A percentile compares a stretch with the other conserved stretches of the same genome.
Conservation (phyloP, 495 filamentous ascomycete species). For the Parathielavia hyrcaniae region DNA sequence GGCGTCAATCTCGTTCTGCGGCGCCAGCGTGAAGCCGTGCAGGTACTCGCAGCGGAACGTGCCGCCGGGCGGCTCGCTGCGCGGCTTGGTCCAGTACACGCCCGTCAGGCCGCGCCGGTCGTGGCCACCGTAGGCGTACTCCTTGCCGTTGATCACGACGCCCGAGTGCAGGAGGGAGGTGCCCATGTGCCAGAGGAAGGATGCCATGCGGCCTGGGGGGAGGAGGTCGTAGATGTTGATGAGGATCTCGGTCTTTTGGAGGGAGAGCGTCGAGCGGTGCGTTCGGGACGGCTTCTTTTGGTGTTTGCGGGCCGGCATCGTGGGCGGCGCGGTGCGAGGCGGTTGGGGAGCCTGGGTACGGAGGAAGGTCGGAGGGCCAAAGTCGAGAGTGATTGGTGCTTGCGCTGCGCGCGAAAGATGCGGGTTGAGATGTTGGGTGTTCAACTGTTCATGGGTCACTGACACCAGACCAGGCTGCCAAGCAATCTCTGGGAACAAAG, state of each 20-base stretch:
- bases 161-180: constrained; percentile 69
- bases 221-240: constrained; percentile 68
- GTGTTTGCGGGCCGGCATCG: constrained; percentile 16
- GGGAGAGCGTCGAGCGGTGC: constrained; percentile 52
- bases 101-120: constrained; percentile 58
- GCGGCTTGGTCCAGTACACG: constrained; percentile 70
- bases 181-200: constrained; percentile 64
- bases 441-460: not conserved
- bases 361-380: not conserved
- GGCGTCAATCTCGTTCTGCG: constrained; percentile 57
- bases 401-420: not conserved
- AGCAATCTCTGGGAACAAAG: constrained; percentile 6
- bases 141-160: constrained; percentile 65
- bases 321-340: not conserved
- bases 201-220: constrained; percentile 58
- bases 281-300: constrained; percentile 40
- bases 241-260: constrained; percentile 63
- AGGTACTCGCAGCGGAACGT: constrained; percentile 63
- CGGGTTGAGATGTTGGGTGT: not conserved
- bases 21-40: constrained; percentile 62
- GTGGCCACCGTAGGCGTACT: constrained; percentile 82
- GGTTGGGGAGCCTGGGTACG: not conserved
- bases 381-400: not conserved
- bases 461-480: not conserved
- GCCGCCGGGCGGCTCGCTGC: constrained; percentile 61